These are phyloP conservation scores for Collybia nuda DNA, from an alignment of 768 basidiomycete genomes.

Conservation along the genomic window DNA sequence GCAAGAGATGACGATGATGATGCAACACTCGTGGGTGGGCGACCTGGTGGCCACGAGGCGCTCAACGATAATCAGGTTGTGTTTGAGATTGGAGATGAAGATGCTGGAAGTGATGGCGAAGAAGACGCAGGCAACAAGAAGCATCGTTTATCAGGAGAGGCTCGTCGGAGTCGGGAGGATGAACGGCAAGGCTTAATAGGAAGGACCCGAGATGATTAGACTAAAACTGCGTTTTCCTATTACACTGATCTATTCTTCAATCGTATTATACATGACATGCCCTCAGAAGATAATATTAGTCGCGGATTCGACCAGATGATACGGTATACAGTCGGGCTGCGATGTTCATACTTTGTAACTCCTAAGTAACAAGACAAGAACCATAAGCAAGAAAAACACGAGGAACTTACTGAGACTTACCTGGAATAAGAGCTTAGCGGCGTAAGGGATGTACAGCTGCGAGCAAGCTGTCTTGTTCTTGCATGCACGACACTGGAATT, in stretches of 20 bases:
- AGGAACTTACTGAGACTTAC: conserved; percentile 33
- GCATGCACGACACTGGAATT: conserved; percentile 80
- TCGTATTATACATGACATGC: conserved; percentile 18
- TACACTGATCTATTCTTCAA: conserved; percentile 16
- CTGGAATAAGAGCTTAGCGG: conserved; percentile 96
- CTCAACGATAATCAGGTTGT: conserved; percentile 73
- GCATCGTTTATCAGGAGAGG: conserved; percentile 50
- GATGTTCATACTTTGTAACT: conserved; percentile 95
- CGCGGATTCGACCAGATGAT: conserved; percentile 83
- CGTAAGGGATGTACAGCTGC: conserved; percentile 92
- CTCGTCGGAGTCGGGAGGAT: conserved; percentile 42
- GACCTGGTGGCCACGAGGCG: conserved; percentile 44
- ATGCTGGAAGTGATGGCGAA: conserved; percentile 64
- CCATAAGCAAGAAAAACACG: background rate
- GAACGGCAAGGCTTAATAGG: conserved; percentile 72
- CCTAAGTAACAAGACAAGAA: conserved; percentile 46
- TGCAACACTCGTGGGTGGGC: conserved; percentile 68
- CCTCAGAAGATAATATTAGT: conserved; percentile 39
- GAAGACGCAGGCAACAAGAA: conserved; percentile 51
- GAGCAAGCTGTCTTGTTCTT: conserved; percentile 96
- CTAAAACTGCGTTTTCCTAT: conserved; percentile 11
- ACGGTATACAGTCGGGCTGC: conserved; percentile 85
- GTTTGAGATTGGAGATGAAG: conserved; percentile 90
- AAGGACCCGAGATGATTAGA: conserved; percentile 34
- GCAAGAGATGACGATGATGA: conserved; percentile 57